Evolutionary conservation across 179 eudicot genomes (phyloP).

Genomic region (Beta macrorhiza): DNA sequence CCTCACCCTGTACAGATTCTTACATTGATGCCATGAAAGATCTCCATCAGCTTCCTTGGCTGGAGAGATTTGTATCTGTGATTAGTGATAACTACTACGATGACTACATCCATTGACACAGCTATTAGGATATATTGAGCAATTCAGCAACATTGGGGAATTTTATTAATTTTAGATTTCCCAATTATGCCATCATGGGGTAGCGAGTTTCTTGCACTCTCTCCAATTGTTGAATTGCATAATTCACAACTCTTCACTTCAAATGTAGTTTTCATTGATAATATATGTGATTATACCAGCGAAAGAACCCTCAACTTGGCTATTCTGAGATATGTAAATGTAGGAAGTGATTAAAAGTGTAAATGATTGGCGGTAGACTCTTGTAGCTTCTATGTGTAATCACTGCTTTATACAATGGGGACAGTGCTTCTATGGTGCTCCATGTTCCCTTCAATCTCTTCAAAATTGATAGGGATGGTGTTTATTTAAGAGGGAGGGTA

Average conservation of each 20-base stretch:
- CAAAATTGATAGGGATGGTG: no score
- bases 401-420: no score
- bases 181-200: background rate
- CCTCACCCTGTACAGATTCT: constrained; percentile 52
- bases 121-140: background rate
- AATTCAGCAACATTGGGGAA: constrained; percentile 6
- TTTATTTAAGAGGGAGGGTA: no score
- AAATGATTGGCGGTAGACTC: no score
- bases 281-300: no score
- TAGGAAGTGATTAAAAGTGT: no score
- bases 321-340: no score
- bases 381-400: no score
- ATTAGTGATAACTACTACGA: constrained; percentile 75
- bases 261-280: background rate
- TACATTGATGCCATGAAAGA: constrained; percentile 77
- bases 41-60: constrained; percentile 90
- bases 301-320: no score
- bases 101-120: constrained; percentile 52
- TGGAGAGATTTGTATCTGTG: constrained; percentile 83
- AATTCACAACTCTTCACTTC: no score
- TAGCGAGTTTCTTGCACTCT: background rate
- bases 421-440: no score
- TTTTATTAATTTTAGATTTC: constrained; percentile 9
- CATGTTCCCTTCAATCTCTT: no score
- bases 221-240: background rate